These are phyloP conservation scores for Cladosporium sp. DNA, from an alignment of 2,329 filamentous ascomycete species.

Conservation along the genomic window DNA sequence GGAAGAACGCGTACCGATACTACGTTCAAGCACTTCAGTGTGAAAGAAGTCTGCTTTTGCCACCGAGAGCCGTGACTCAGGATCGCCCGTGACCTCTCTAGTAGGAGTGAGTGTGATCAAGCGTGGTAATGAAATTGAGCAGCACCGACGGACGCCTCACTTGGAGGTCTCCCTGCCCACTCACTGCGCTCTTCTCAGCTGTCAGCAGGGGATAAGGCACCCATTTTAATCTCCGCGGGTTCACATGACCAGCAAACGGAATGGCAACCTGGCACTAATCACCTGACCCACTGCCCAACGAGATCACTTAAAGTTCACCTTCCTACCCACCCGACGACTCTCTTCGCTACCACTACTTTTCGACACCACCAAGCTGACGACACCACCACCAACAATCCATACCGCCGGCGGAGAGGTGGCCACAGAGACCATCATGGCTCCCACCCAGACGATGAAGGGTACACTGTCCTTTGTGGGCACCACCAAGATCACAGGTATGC, in stretches of 20 bases:
- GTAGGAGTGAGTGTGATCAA: too few species aligned
- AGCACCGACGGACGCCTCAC: too few species aligned
- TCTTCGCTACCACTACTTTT: background rate
- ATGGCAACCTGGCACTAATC: background rate
- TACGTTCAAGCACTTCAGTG: too few species aligned
- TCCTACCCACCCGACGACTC: background rate
- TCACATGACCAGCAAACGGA: background rate
- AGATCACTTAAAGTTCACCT: background rate
- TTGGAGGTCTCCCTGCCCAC: too few species aligned
- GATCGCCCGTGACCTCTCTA: too few species aligned
- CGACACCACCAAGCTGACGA: background rate
- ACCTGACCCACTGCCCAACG: background rate
- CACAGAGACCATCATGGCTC: background rate
- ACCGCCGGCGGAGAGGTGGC: background rate
- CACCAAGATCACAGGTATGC: background rate
- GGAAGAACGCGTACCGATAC: too few species aligned
- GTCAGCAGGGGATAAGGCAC: background rate
- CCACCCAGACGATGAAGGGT: background rate
- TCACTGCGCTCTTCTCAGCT: background rate
- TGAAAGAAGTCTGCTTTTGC: too few species aligned
- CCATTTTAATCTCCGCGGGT: background rate
- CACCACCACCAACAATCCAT: background rate
- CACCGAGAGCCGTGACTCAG: too few species aligned
- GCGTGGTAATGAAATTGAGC: too few species aligned
- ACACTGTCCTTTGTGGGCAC: slow-evolving; percentile 1